Evolutionary conservation across 352 stramenopile species (phyloP), one percentile per base, ranked within the genome.

Genomic region (Globisporangium lucens): DNA sequence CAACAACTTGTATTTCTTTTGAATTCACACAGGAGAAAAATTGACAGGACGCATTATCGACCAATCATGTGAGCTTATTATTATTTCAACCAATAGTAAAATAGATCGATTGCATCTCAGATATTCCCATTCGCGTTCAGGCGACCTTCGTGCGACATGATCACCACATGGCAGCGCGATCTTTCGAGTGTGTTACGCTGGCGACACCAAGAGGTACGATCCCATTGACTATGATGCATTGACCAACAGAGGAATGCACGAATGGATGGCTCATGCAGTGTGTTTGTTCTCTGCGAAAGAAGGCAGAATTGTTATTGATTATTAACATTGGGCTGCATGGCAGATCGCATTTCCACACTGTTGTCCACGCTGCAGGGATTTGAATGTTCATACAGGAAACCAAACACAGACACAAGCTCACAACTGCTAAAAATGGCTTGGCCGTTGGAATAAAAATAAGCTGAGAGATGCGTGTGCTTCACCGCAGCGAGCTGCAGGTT

Each of bases 361-460:
- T 43, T 43, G 36, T 13, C 36, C 36, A 43, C 10, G 10, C 36
- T 43, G 10, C 36, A 15, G 36, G 36, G 2, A 51, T 10, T 51
- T 22, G 17, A 51, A 22, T 22, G 7, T 10, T 49, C 15, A 49
- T 49, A n/a, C n/a, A 49, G 41, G 41, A 49, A 49, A n/a, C 41
- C 13, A 20, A 46, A 17, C 38, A 46, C 38, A 46, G 38, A 43
- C 36, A 43, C 8, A 15, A 20, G 43, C 17, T 51, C 43, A 12
- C 43, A 51, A 51, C 17, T 51, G 43, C 43, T 51, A 51, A 51
- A 51, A 51, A 51, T 51, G 43, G 43, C 43, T 22, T 51, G 9
- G 17, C 17, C 43, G 43, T 51, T 49, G 43, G 43, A 51, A 51
- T 51, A 51, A 51, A 49, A 51, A 51, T 51, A 51, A 51, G 17